phyloP scores from a whole-genome alignment of 2,329 filamentous ascomycete genomes.

The Aspergillus pseudoviridinutans region DNA sequence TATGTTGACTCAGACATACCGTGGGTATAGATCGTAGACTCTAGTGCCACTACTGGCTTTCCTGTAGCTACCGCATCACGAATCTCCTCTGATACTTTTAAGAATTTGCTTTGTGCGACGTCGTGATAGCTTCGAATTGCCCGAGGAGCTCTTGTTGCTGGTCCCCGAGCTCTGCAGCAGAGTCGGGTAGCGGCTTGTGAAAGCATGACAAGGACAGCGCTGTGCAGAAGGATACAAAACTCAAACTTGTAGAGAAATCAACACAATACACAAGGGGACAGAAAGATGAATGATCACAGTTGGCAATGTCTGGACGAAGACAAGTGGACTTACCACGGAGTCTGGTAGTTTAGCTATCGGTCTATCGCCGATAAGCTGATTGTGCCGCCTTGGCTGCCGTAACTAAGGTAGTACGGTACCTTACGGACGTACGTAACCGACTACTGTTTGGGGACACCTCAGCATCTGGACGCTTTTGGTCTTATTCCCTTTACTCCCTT shows the following conservation, averaged over 20 bases:
- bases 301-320: not conserved
- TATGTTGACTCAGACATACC: constrained; percentile 45
- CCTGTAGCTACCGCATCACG: constrained; percentile 67
- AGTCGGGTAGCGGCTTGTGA: constrained; percentile 20
- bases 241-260: not conserved
- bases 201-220: constrained; percentile 11
- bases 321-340: not conserved
- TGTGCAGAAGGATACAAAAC: not conserved
- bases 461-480: not conserved
- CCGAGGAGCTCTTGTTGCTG: constrained; percentile 3
- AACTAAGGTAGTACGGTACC: not conserved
- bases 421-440: not conserved
- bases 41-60: constrained; percentile 83
- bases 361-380: constrained; percentile 7
- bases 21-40: constrained; percentile 97
- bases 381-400: not conserved
- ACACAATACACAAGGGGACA: not conserved
- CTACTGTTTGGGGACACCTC: not conserved
- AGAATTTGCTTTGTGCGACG: constrained; percentile 45
- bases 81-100: constrained; percentile 79
- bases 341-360: not conserved
- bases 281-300: not conserved
- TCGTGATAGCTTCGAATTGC: constrained; percentile 24
- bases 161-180: constrained; percentile 13
- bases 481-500: not conserved